Evolutionary conservation across 2,329 filamentous ascomycete genomes (phyloP).

Genomic region (Cladosporium sp.): DNA sequence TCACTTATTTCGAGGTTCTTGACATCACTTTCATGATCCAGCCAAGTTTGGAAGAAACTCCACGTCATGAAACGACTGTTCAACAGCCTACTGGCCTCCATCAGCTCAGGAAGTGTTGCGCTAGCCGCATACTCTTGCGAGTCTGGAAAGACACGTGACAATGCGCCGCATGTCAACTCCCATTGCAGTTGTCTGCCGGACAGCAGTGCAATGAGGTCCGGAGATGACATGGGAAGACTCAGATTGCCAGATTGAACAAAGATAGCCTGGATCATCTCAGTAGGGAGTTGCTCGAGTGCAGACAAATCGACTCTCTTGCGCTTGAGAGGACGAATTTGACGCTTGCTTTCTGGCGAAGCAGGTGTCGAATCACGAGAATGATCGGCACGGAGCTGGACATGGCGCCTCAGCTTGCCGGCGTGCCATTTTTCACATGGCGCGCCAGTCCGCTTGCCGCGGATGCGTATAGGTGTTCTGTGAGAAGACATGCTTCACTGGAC

Average conservation of each 20-base stretch:
- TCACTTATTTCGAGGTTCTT: not conserved
- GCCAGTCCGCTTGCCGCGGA: conserved; percentile 31
- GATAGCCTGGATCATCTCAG: conserved; percentile 33
- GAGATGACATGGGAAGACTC: conserved; percentile 28
- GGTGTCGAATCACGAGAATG: not conserved
- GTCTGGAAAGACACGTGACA: conserved; percentile 19
- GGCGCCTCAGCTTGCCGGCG: conserved; percentile 19
- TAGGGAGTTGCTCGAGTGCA: conserved; percentile 31
- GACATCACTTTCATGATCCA: conserved; percentile 12
- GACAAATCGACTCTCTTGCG: conserved; percentile 16
- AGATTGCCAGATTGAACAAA: conserved; percentile 30
- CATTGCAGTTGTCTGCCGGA: conserved; percentile 27
- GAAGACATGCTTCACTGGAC: conserved; percentile 10
- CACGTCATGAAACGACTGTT: conserved; percentile 33
- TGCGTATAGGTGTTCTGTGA: conserved; percentile 26
- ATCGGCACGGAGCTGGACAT: conserved; percentile 2
- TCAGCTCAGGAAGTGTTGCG: conserved; percentile 13
- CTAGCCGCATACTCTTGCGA: conserved; percentile 2
- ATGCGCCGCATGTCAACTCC: conserved; percentile 22
- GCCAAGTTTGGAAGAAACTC: conserved; percentile 27
- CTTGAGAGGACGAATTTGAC: not conserved
- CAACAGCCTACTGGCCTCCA: conserved; percentile 26
- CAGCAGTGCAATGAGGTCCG: conserved; percentile 25
- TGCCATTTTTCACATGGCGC: conserved; percentile 25
- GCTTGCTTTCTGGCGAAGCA: not conserved